These are phyloP conservation scores for Chytriomyces sp. DNA, from an alignment of 192 early-diverging fungal species.

Conservation along the genomic window DNA sequence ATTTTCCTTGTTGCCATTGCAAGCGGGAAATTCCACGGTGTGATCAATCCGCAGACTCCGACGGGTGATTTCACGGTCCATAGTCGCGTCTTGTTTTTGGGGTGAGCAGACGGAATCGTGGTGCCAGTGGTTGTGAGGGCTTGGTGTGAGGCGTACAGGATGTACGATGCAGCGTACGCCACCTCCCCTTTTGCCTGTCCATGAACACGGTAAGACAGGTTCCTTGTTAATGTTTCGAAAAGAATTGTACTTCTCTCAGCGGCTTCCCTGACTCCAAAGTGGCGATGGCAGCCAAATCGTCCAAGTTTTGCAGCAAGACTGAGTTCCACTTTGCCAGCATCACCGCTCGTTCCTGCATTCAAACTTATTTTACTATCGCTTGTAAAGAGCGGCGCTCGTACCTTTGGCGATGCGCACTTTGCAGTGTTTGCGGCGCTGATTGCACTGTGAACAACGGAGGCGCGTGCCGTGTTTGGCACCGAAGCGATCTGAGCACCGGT, in stretches of 20 bases:
- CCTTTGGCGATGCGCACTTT: slow-evolving; percentile 5
- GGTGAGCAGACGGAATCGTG: slow-evolving; percentile 66
- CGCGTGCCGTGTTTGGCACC: neutral
- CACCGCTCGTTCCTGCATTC: slow-evolving; percentile 4
- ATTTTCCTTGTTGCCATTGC: slow-evolving; percentile 84
- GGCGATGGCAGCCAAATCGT: slow-evolving; percentile 79
- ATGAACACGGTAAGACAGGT: neutral
- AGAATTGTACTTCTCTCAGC: slow-evolving; percentile 32
- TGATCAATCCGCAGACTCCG: slow-evolving; percentile 57
- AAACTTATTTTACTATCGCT: neutral
- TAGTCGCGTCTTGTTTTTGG: slow-evolving; percentile 55
- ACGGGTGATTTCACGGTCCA: slow-evolving; percentile 78
- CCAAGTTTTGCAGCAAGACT: slow-evolving; percentile 66
- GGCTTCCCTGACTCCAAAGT: slow-evolving; percentile 87
- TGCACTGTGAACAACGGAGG: neutral
- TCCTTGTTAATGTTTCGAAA: slow-evolving; percentile 2
- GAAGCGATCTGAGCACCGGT: neutral
- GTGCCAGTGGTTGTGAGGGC: slow-evolving; percentile 79
- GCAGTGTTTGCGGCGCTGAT: neutral
- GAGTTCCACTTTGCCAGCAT: slow-evolving; percentile 44
- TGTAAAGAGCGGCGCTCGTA: neutral
- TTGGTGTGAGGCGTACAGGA: slow-evolving; percentile 89
- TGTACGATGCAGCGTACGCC: slow-evolving; percentile 67
- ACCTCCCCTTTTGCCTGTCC: slow-evolving; percentile 56
- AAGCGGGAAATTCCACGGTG: slow-evolving; percentile 75